These are phyloP conservation scores for Cordia subcordata DNA, from an alignment of 257 asterid genomes.

Conservation along the genomic window DNA sequence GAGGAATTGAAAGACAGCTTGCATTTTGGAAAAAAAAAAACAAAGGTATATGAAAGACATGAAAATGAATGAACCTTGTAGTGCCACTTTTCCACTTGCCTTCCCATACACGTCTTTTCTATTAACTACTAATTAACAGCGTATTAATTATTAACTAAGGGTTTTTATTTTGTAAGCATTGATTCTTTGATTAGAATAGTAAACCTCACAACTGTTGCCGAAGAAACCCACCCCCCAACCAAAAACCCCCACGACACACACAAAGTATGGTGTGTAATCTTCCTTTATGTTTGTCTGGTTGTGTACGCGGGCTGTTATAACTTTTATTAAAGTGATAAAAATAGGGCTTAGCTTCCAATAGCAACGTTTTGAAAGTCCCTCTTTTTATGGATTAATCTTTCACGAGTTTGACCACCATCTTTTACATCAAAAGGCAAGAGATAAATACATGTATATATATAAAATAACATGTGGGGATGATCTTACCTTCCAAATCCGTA, in stretches of 20 bases:
- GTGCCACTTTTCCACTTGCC: constrained; percentile 14
- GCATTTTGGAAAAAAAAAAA: constrained; percentile 8
- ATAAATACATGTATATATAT: too few relatives aligned
- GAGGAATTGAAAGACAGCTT: constrained; percentile 21
- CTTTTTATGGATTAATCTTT: constrained; percentile 2
- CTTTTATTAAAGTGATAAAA: constrained; percentile 23
- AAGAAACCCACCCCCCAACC: too few relatives aligned
- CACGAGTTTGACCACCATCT: constrained; percentile 13
- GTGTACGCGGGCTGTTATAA: constrained; percentile 9
- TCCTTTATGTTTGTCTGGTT: constrained; percentile 7
- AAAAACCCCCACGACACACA: too few relatives aligned
- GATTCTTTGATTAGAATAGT: constrained; percentile 5
- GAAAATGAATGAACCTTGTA: constrained; percentile 17
- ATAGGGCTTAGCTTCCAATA: constrained; percentile 21
- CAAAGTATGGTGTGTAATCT: background rate
- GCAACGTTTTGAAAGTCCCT: background rate
- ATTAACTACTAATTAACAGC: constrained; percentile 1
- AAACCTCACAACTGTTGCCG: background rate
- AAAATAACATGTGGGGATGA: background rate
- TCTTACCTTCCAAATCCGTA: too few relatives aligned
- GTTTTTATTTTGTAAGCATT: background rate
- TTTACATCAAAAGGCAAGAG: constrained; percentile 2
- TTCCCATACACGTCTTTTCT: background rate
- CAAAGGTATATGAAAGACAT: background rate
- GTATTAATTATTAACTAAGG: background rate